A percentile compares a stretch with the other conserved stretches of the same genome.
Conservation (phyloP, 1,139 yeast species). For the Candida sojae region DNA sequence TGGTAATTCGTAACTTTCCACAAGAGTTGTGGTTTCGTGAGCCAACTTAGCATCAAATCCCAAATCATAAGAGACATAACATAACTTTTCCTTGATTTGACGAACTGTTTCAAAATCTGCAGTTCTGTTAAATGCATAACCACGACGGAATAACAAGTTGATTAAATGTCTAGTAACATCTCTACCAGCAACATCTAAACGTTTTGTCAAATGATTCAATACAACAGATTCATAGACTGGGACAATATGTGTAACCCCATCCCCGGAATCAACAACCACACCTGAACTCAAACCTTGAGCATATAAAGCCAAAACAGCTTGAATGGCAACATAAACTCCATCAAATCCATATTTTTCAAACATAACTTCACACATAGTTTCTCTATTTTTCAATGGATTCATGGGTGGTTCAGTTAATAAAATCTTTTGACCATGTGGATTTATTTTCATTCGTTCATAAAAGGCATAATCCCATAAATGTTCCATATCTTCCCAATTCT, state of each 20-base stretch:
- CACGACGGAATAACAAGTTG: conserved; percentile 87
- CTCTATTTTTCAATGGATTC: conserved; percentile 93
- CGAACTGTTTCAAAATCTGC: conserved; percentile 99
- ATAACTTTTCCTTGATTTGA: conserved; percentile 92
- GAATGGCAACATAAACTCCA: conserved; percentile 97
- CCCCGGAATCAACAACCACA: conserved; percentile 97
- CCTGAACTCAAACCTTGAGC: conserved; percentile 98
- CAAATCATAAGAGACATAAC: conserved; percentile 93
- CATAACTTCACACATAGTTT: conserved; percentile 95
- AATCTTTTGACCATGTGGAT: conserved; percentile 75
- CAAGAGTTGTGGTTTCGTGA: conserved; percentile 90
- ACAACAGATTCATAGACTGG: conserved; percentile 98
- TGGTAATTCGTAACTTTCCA: conserved; percentile 89
- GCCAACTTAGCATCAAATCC: conserved; percentile 86
- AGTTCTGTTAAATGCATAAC: conserved; percentile 96
- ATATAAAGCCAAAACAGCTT: conserved; percentile 93
- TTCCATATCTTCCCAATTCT: conserved; percentile 99
- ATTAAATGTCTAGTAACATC: conserved; percentile 95
- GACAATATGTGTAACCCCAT: conserved; percentile 89
- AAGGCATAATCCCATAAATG: conserved; percentile 98
- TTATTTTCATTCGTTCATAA: conserved; percentile 81
- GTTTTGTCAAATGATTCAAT: conserved; percentile 85
- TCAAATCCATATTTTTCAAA: conserved; percentile 94
- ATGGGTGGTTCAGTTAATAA: conserved; percentile 96
- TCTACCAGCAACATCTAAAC: conserved; percentile 97